Percentiles rank a stretch among this genome's conserved stretches.
phyloP scores from a whole-genome alignment of 306 rosid species.

The Vigna hirtella region DNA sequence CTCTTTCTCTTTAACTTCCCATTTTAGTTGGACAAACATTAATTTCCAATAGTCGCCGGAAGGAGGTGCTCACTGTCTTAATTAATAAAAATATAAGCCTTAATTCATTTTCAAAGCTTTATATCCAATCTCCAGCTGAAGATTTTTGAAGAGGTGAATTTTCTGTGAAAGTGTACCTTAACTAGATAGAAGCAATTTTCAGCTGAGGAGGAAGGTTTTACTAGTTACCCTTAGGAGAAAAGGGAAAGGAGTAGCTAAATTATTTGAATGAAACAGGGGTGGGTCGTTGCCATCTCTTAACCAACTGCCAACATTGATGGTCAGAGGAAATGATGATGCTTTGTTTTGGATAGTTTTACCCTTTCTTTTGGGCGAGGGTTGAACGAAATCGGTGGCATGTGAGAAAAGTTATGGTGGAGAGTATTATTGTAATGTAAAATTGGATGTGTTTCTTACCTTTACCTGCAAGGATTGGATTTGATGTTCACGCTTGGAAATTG shows the following conservation, averaged over 20 bases:
- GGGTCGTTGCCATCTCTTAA: background rate
- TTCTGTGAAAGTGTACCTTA: background rate
- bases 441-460: background rate
- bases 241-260: background rate
- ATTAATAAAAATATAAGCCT: background rate
- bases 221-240: background rate
- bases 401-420: background rate
- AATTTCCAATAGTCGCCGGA: no score
- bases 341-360: background rate
- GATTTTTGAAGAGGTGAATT: constrained; percentile 33
- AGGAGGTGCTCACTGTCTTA: no score
- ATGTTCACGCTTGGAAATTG: background rate
- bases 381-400: constrained; percentile 11
- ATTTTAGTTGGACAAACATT: no score
- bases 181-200: background rate
- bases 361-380: background rate
- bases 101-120: constrained; percentile 12
- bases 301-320: constrained; percentile 23
- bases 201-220: background rate
- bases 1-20: no score
- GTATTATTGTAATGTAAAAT: constrained; percentile 1
- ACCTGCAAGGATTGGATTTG: constrained; percentile 1
- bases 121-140: no score
- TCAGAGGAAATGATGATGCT: constrained; percentile 1
- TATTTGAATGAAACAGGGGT: constrained; percentile 3